Base-by-base conservation (phyloP, 2,329 filamentous ascomycete species). In the Xylariaceae sp. region DNA sequence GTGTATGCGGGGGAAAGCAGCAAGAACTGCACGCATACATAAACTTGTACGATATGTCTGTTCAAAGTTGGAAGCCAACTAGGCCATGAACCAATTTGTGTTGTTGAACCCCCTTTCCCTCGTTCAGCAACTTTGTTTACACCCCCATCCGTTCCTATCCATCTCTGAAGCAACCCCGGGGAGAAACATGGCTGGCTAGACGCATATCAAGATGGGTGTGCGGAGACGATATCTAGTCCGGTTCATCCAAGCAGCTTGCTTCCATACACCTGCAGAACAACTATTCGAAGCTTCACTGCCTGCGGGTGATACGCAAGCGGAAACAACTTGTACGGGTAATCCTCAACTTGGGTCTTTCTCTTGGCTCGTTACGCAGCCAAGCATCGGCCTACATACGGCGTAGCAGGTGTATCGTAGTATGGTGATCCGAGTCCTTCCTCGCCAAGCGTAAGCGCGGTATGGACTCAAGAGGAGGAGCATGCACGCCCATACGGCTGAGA, bases 121-220 rank as follows among this genome's bases (percentile, higher is more conserved):
- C 3, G 23, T 30, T 30, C 23, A 30, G 23, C 23, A 30, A 1
- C 23, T 30, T 5, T 30, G 23, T 30, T 30, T 30, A 30, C 23
- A 30, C 23, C 23, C 23, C 23, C 23, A 30, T 30, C 23, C 23
- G 4, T 30, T 30, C 23, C 23, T 47, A 45, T 35, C 41, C 35
- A 18, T 30, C 18, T 9, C 13, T n/a, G 39, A 45, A 37, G 44
- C 50, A 57, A 55, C 53, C 55, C 53, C 53, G 35, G 55, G 23
- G 23, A 30, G 37, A 62, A 58, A 60, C 55, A 50, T 63, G 61
- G 57, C 49, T 45, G 49, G 52, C 50, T 52, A 37, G 48, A 15
- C 53, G 41, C 54, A 44, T 55, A 47, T 44, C 47, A 23, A 37
- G 53, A 47, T 39, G 17, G 13, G 5, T n/a, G 37, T 59, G 50